Evolutionary conservation across 2,329 filamentous ascomycete species (phyloP).

Genomic region (Alternaria solani): DNA sequence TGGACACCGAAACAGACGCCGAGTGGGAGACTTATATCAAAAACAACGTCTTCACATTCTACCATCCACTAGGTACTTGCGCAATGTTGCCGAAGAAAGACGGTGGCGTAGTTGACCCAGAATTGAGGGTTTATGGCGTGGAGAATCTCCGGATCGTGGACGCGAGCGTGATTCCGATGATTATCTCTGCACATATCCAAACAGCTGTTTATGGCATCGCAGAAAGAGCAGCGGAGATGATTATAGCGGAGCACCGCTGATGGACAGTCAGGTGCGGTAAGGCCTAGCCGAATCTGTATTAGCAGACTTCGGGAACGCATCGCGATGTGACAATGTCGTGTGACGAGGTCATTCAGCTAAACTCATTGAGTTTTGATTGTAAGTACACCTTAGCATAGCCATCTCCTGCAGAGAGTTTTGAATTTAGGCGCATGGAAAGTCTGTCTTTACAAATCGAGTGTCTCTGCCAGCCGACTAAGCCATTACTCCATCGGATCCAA

Average conservation of each 20-base stretch:
- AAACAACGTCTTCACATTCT: conserved; percentile 26
- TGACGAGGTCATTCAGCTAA: neutral
- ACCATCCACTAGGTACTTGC: conserved; percentile 47
- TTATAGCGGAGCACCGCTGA: conserved; percentile 19
- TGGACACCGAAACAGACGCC: conserved; percentile 25
- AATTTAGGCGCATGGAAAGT: neutral
- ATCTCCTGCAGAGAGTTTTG: neutral
- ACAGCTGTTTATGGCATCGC: conserved; percentile 40
- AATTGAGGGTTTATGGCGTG: conserved; percentile 32
- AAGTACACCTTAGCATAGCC: neutral
- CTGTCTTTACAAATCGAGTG: neutral
- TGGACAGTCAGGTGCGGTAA: neutral
- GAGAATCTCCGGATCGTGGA: conserved; percentile 15
- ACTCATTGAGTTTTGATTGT: neutral
- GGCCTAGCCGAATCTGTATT: neutral
- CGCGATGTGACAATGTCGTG: neutral
- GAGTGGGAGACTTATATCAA: conserved; percentile 29
- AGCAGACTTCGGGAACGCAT: neutral
- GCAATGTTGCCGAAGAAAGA: conserved; percentile 32
- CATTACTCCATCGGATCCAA: neutral
- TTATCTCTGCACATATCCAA: conserved; percentile 30
- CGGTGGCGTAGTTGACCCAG: conserved; percentile 28
- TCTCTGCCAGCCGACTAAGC: neutral
- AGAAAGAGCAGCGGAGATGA: conserved; percentile 31
- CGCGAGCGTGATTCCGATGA: conserved; percentile 34